A percentile compares a stretch with the other conserved stretches of the same genome.
phyloP scores from a whole-genome alignment of 495 filamentous ascomycete genomes.

The Tetracladium setigerum region DNA sequence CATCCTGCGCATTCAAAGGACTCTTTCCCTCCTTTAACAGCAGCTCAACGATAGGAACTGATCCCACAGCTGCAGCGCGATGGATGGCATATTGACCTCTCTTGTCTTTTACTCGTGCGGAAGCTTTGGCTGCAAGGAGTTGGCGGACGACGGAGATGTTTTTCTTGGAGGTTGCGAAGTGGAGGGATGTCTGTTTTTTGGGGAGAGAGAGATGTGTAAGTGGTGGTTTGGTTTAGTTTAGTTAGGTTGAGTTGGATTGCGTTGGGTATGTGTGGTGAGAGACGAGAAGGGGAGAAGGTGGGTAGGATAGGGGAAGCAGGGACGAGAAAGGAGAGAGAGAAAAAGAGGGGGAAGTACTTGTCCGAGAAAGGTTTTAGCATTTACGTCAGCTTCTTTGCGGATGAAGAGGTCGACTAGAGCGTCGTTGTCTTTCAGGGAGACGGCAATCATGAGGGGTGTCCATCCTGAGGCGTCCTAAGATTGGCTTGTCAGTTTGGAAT shows the following conservation, averaged over 20 bases:
- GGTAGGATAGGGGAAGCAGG: background rate
- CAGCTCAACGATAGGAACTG: conserved; percentile 73
- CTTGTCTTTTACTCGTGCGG: conserved; percentile 76
- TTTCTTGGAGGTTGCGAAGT: conserved; percentile 85
- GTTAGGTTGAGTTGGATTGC: background rate
- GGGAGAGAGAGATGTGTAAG: background rate
- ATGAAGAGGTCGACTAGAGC: conserved; percentile 67
- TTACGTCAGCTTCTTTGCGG: conserved; percentile 74
- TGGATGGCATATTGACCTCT: conserved; percentile 82
- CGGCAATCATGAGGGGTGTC: conserved; percentile 92
- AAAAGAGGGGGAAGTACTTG: conserved; percentile 43
- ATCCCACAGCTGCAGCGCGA: conserved; percentile 84
- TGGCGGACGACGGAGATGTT: conserved; percentile 75
- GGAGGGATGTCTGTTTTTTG: conserved; percentile 65
- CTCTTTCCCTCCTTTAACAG: conserved; percentile 65
- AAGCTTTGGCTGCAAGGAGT: conserved; percentile 68
- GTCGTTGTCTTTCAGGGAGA: conserved; percentile 66
- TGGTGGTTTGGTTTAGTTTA: no score
- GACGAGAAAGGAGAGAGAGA: conserved; percentile 18
- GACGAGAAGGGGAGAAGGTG: background rate
- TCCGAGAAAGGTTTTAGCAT: conserved; percentile 35
- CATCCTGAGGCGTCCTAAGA: conserved; percentile 80
- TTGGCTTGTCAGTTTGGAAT: background rate
- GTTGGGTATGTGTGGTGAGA: conserved; percentile 2
- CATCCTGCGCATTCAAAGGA: conserved; percentile 82